Evolutionary conservation across 345 rosid species (phyloP), one percentile per base, ranked within the genome.

Genomic region (Raphanus raphanistrum): DNA sequence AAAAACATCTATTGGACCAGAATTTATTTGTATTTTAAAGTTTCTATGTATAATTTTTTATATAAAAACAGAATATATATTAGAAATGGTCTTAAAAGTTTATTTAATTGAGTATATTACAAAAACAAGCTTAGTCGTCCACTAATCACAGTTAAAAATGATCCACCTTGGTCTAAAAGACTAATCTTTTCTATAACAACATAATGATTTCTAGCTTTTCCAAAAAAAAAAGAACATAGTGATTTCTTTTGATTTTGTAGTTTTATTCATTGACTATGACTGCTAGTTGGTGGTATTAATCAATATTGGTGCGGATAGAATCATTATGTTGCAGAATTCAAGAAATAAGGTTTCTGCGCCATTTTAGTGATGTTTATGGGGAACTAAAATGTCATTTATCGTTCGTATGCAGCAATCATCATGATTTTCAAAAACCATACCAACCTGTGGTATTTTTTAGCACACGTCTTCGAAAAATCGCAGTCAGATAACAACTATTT

Each of bases 401-500:
- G 11, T 70, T 63, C 65, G 29, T 63, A 28, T 70, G 55, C 69
- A 12, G 16, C 48, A 76, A 62, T 48, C 63, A 55, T 77, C 66
- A 66, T 29, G 29, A 64, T 27, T 64, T 59, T 21, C 21, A 28
- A 4, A 71, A 41, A 41, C 48, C 48, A 41, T 8, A 41, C 67
- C 26, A 63, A 32, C 66, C 5, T n/a, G 57, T 70, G 59, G 6
- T 62, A 36, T 7, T 68, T 68, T 26, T 52, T 52, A 16, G 67
- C 67, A 45, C 71, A 36, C 71, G 48, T 52, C 59, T 63, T 63
- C 8, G 1, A 27, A 76, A 77, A 17, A 38, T 77, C 76, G 36
- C 2, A 41, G 76, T 71, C 76, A 64, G 33, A 65, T 57, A 38
- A 4, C 59, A 50, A 70, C 70, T 36, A 63, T 55, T 63, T 27